phyloP scores from a whole-genome alignment of 1,284 basidiomycete species.

The Psilocybe mexicana region DNA sequence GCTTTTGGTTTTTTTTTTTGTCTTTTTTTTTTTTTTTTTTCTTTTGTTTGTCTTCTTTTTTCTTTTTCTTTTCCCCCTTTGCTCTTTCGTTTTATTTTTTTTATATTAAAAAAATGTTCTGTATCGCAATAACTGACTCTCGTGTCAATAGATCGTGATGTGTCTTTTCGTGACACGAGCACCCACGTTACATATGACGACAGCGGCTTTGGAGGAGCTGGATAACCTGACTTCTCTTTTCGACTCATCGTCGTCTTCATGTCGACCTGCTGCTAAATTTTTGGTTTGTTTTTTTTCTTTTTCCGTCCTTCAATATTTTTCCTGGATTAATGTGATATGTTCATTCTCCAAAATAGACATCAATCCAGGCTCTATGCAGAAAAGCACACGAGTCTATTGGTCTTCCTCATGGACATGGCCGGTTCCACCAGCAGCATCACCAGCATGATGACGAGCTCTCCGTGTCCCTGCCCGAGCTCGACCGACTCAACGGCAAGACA shows the following conservation, averaged over 20 bases:
- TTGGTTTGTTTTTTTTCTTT: conserved; percentile 38
- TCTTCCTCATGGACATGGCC: conserved; percentile 31
- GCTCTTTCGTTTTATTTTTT: too few relatives aligned
- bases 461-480: conserved; percentile 51
- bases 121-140: not conserved
- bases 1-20: too few relatives aligned
- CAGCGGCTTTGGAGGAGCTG: conserved; percentile 58
- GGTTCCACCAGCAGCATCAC: conserved; percentile 21
- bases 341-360: conserved; percentile 18
- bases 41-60: too few relatives aligned
- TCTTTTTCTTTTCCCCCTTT: too few relatives aligned
- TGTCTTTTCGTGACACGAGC: conserved; percentile 62
- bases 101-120: conserved; percentile 5
- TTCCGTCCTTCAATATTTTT: not conserved
- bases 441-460: conserved; percentile 12
- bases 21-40: too few relatives aligned
- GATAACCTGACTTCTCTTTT: conserved; percentile 52
- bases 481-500: conserved; percentile 64
- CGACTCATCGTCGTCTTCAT: conserved; percentile 47
- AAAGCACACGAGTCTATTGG: conserved; percentile 54
- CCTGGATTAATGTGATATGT: not conserved
- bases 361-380: conserved; percentile 48
- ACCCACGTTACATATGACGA: conserved; percentile 55
- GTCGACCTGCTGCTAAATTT: conserved; percentile 49
- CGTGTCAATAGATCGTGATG: conserved; percentile 59